Conservation (phyloP, 176 grass and related monocot species). For the Carex myosuroides region DNA sequence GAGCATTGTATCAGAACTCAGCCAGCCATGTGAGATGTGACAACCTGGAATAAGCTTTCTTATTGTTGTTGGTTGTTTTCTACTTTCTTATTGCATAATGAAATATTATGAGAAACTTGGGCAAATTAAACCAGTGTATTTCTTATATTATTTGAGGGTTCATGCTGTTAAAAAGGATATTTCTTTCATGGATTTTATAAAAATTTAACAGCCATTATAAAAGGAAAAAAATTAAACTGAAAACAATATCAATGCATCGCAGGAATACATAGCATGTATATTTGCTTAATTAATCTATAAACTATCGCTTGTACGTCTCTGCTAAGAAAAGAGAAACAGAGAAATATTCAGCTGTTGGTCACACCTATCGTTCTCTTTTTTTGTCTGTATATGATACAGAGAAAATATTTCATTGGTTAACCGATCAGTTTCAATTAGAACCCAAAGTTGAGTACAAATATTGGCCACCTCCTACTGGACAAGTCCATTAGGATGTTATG, state of each 20-base stretch:
- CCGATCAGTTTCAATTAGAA: not conserved
- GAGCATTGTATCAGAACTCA: not conserved
- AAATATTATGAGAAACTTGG: not conserved
- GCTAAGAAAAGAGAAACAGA: not conserved
- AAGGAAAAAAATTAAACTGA: too few species aligned
- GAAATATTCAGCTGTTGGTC: not conserved
- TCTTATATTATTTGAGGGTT: not conserved
- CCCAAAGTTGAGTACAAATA: constrained; percentile 4
- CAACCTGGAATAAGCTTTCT: not conserved
- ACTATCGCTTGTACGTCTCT: constrained; percentile 10
- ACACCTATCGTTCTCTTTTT: not conserved
- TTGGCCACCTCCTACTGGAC: not conserved
- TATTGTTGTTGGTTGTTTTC: not conserved
- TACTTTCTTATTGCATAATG: not conserved
- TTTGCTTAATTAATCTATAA: not conserved
- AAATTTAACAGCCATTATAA: not conserved
- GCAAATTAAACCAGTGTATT: not conserved
- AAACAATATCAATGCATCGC: too few species aligned
- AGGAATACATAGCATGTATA: not conserved
- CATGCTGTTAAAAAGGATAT: not conserved
- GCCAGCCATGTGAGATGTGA: not conserved
- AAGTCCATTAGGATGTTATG: not conserved
- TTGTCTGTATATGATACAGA: not conserved
- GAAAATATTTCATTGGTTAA: not conserved
- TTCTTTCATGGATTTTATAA: not conserved